phyloP scores from a whole-genome alignment of 2,329 filamentous ascomycete species.

The Neopestalotiopsis sp. region DNA sequence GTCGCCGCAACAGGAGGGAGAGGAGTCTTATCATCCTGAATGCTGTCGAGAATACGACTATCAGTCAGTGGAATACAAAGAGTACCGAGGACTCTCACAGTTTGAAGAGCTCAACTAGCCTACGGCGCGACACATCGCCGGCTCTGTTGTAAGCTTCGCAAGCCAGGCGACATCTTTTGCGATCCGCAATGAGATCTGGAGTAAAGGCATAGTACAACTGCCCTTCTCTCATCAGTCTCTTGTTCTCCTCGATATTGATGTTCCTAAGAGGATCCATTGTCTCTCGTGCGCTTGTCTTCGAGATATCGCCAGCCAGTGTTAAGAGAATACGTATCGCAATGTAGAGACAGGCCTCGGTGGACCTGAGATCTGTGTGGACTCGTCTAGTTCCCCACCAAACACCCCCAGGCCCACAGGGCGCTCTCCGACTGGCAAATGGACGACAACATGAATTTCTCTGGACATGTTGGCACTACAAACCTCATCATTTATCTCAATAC shows the following conservation, averaged over 20 bases:
- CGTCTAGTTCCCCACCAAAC: neutral
- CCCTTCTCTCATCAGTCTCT: conserved; percentile 64
- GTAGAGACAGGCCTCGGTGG: neutral
- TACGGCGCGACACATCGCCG: conserved; percentile 64
- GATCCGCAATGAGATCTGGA: conserved; percentile 67
- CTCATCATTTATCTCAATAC: neutral
- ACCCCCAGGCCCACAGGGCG: neutral
- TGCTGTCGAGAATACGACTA: conserved; percentile 47
- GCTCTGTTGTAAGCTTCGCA: conserved; percentile 69
- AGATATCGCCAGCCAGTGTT: neutral
- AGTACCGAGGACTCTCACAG: conserved; percentile 58
- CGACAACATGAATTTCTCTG: neutral
- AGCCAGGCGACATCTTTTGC: conserved; percentile 67
- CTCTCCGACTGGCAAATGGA: neutral
- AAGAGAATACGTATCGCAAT: neutral
- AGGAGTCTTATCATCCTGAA: conserved; percentile 65
- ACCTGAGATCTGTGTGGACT: conserved; percentile 3
- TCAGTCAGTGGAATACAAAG: conserved; percentile 2
- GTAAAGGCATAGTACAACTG: conserved; percentile 79
- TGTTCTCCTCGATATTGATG: conserved; percentile 53
- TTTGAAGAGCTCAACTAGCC: conserved; percentile 71
- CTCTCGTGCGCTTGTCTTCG: too few relatives aligned
- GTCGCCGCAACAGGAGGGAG: conserved; percentile 65
- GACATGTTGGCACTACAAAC: neutral
- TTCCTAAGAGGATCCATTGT: conserved; percentile 29